Evolutionary conservation across 2,329 filamentous ascomycete species (phyloP).

Genomic region (Cytospora chrysosperma): DNA sequence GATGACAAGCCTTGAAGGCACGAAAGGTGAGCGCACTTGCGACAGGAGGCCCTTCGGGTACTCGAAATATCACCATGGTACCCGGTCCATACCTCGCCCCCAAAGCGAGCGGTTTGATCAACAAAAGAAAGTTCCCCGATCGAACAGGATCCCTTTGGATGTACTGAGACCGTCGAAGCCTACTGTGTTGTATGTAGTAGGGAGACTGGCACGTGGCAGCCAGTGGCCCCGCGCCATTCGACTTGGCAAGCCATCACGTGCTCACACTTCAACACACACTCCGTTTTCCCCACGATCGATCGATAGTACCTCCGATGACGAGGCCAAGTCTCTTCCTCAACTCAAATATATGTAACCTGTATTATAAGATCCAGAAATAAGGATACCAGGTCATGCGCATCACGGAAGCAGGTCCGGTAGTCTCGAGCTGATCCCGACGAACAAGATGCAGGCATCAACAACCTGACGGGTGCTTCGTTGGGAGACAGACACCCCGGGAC

Average conservation of each 20-base stretch:
- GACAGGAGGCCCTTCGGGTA: neutral
- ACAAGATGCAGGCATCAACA: neutral
- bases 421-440: neutral
- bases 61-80: neutral
- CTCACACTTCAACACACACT: neutral
- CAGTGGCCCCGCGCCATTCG: neutral
- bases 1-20: neutral
- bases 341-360: neutral
- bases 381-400: neutral
- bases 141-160: neutral
- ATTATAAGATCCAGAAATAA: neutral
- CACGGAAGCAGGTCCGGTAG: neutral
- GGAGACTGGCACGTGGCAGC: neutral
- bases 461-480: neutral
- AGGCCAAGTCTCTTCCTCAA: neutral
- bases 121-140: neutral
- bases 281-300: neutral
- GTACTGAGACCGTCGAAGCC: neutral
- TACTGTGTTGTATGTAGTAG: too few relatives aligned
- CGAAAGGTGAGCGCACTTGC: neutral
- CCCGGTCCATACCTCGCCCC: neutral
- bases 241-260: slow-evolving; percentile 16
- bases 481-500: too few relatives aligned
- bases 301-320: slow-evolving; percentile 4
- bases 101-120: neutral